Evolutionary conservation across 2,329 filamentous ascomycete genomes (phyloP), one percentile per base, ranked within the genome.

Genomic region (Neopestalotiopsis sp.): DNA sequence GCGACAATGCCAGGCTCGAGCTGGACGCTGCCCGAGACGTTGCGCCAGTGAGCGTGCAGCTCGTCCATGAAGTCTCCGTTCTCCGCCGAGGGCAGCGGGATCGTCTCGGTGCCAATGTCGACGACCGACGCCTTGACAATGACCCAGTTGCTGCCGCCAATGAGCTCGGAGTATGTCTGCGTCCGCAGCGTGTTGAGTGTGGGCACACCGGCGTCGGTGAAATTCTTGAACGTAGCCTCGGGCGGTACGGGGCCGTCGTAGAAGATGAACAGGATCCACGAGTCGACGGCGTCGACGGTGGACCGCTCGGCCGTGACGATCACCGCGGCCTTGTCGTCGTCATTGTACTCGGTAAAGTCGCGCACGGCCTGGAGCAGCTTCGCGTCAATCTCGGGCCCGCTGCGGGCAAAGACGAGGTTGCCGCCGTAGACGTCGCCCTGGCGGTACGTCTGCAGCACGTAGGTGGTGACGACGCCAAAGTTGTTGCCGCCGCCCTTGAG

Each of bases 211-310:
- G 85, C 82, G 40, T 81, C 80, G 1, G 85, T 84, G 75, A 91
- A 91, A 70, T 86, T 85, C 68, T 84, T 81, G 70, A 91, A 91
- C 2, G 86, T 82, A 5, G 80, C 84, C 0, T 80, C 75, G 1
- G 89, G 88, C 0, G 85, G 84, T 28, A 77, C 75, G 0, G 82
- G 80, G 3, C 86, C 89, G 75, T 91, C 87, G 75, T 90, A 91
- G 80, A 90, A 90, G 53, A 89, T 76, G 78, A 91, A 90, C 69
- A 91, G 79, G 69, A 89, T 84, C 87, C 87, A 90, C 5, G 85
- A 81, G 71, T 90, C 82, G 66, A 88, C 72, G 1, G 84, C 71
- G 34, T 81, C 79, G 6, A 83, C 74, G 2, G 78, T 76, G 2
- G 82, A 81, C 20, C 85, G 81, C 71, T 88, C 83, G 4, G 84